A percentile compares a stretch with the other conserved stretches of the same genome.
Evolutionary conservation across 257 asterid species (phyloP).

Genomic region (Solanum tacnaense): DNA sequence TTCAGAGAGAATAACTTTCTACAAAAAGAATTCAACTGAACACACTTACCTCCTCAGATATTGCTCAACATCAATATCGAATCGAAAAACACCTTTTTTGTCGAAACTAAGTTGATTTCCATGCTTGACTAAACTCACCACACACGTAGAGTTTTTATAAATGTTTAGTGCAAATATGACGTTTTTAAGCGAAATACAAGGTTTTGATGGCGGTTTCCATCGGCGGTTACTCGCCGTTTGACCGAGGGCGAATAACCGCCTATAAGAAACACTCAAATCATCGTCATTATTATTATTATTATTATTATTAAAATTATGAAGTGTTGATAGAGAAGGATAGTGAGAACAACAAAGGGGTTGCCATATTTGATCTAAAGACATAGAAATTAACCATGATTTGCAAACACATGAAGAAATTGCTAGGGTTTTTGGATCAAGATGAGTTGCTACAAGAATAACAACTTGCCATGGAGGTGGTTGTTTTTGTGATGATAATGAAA

Average conservation of each 20-base stretch:
- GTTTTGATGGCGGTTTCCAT: constrained; percentile 26
- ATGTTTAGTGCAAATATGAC: constrained; percentile 45
- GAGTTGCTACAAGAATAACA: constrained; percentile 39
- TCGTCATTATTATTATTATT: not conserved
- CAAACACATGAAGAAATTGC: constrained; percentile 56
- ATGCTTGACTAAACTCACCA: constrained; percentile 11
- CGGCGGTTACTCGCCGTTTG: constrained; percentile 36
- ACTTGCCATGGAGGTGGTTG: constrained; percentile 60
- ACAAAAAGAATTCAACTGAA: not conserved
- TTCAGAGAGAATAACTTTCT: not conserved
- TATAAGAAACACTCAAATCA: constrained; percentile 23
- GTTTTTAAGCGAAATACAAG: constrained; percentile 30
- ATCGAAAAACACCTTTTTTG: constrained; percentile 34
- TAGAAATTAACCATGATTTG: constrained; percentile 50
- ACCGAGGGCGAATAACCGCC: constrained; percentile 48
- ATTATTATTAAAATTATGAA: constrained; percentile 6
- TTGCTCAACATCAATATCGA: constrained; percentile 24
- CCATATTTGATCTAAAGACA: constrained; percentile 80
- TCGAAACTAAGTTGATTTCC: constrained; percentile 26
- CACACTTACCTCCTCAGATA: not conserved
- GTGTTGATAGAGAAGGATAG: constrained; percentile 59
- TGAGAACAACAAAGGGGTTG: constrained; percentile 40
- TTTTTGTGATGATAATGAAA: not conserved
- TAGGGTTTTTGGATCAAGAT: constrained; percentile 51
- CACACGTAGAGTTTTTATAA: not conserved